Evolutionary conservation across 2,329 filamentous ascomycete species (phyloP), one percentile per base, ranked within the genome.

Genomic region (Herpotrichia juniperi): DNA sequence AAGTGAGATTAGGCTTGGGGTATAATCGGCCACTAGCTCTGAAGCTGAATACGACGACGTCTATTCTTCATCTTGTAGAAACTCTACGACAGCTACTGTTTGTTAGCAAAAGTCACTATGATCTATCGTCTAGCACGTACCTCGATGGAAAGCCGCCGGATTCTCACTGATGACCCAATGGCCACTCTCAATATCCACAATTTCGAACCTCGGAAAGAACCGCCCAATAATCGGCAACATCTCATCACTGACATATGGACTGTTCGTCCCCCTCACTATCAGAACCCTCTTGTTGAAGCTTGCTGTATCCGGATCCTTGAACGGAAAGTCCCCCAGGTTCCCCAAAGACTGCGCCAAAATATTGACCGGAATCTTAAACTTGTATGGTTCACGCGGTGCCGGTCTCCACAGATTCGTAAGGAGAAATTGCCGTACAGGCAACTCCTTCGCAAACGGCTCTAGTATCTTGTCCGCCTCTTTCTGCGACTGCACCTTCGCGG

Each of bases 151-250:
- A 9, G 81, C 86, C 67, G 91, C 86, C 0, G 91, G 91, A 63
- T 91, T 87, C 78, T 96, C 91, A n/a, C 89, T 91, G 56, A 93
- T 92, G 4, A 96, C 78, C 91, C 91, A 96, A 72, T 96, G 91
- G 0, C 91, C 91, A 8, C 87, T 83, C 31, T 94, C 87, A 26
- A 96, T 77, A 74, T 93, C 88, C 43, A 80, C 84, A 25, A 94
- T 66, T 68, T 84, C 77, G 66, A 94, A 96, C 21, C 80, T 79
- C 10, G 91, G 91, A 67, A 96, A 96, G 75, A 96, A 94, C 57
- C 85, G 81, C 2, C 90, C 90, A 61, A 94, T 87, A 16, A 88
- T 76, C n/a, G 90, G 90, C 42, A 96, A 74, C 46, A 86, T 83
- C 74, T 96, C 91, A 69, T 96, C 90, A 4, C 89, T 84, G 2